phyloP scores from a whole-genome alignment of 2,329 filamentous ascomycete genomes.

The Cadophora gregata region DNA sequence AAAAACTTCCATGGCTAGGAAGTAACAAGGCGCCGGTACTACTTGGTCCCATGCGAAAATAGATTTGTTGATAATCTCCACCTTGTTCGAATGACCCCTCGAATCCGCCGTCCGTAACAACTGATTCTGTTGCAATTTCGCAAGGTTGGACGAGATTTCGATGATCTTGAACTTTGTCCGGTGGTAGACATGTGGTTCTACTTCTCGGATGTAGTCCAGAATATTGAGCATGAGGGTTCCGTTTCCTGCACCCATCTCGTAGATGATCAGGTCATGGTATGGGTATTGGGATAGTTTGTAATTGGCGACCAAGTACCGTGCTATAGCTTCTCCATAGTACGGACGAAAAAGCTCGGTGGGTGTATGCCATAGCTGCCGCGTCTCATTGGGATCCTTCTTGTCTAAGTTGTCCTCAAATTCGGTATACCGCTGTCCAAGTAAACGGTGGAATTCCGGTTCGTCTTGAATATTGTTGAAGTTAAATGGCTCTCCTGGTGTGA shows the following conservation, averaged over 20 bases:
- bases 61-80: conserved; percentile 93
- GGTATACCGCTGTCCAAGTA: conserved; percentile 80
- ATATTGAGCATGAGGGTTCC: conserved; percentile 99
- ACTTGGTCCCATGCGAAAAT: conserved; percentile 93
- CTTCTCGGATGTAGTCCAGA: conserved; percentile 90
- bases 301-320: conserved; percentile 93
- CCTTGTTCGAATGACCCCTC: conserved; percentile 79
- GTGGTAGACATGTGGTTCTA: conserved; percentile 90
- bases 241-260: conserved; percentile 97
- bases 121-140: conserved; percentile 75
- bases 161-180: conserved; percentile 95
- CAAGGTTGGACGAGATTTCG: conserved; percentile 87
- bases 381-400: conserved; percentile 66
- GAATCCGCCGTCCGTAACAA: conserved; percentile 69
- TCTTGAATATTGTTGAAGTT: conserved; percentile 82
- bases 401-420: conserved; percentile 92
- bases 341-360: conserved; percentile 96
- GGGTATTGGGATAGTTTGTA: conserved; percentile 94
- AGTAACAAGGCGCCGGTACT: conserved; percentile 94
- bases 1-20: conserved; percentile 96
- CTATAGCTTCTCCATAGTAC: conserved; percentile 95
- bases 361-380: conserved; percentile 96
- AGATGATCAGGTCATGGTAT: conserved; percentile 96
- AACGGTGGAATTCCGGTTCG: conserved; percentile 81
- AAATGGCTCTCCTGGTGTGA: conserved; percentile 90